Base-by-base conservation (phyloP, 306 rosid genomes). In the Morella rubra region DNA sequence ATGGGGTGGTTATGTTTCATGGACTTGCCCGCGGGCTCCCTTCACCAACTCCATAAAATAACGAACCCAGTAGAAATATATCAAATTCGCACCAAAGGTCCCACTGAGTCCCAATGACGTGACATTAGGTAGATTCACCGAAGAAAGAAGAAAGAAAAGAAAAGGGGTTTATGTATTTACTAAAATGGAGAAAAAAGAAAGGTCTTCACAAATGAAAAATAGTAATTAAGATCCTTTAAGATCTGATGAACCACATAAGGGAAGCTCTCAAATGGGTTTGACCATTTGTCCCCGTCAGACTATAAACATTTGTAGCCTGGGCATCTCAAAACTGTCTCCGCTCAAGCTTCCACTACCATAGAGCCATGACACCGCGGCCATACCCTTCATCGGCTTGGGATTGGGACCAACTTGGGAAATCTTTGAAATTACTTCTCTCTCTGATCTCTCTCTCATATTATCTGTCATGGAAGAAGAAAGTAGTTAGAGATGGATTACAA, bases 371-470 rank as follows among this genome's bases (percentile, higher is more conserved):
- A 82, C 75, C 83, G 3, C 3, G 37, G 15, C 53, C 79, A 19
- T 65, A 67, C 40, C 86, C 85, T 84, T 81, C 89, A 81, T 61
- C 88, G 77, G 81, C 65, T 72, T 73, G 71, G 52, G 93, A 85
- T 82, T 76, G 68, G 40, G 83, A 86, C 90, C 84, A 82, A 84
- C 90, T 59, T 50, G 73, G 58, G 47, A 82, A 89, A 84, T 70
- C 97, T 91, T 93, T 77, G 78, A 84, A 60, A 32, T 82, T 87
- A 93, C 97, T 90, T 86, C 69, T 86, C 81, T 73, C 69, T 78
- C 79, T 73, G 81, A 59, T 44, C 86, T 72, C 70, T 60, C 73
- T 64, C 77, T 44, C 75, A 73, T 42, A 65, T n/a, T 75, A 7
- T 78, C 66, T 58, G 19, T 32, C 27, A 66, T 74, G 52, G 52